Conservation (phyloP, 2,329 filamentous ascomycete genomes). For the Alternaria sp. region DNA sequence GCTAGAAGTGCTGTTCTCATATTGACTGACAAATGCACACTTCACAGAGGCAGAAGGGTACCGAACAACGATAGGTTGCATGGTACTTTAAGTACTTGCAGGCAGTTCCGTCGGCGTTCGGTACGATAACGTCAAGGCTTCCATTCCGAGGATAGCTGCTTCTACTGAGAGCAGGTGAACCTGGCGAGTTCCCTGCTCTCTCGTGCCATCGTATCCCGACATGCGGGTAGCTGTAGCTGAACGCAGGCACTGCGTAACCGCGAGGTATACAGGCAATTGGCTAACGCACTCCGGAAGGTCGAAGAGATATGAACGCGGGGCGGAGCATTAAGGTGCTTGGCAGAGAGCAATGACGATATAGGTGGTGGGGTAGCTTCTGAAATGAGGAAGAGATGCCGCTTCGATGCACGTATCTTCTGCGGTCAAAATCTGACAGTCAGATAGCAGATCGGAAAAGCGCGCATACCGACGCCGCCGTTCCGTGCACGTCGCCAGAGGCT, state of each 20-base stretch:
- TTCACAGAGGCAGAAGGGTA: slow-evolving; percentile 7
- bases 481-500: not conserved
- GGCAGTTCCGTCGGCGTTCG: not conserved
- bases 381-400: not conserved
- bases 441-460: not conserved
- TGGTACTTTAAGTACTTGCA: slow-evolving; percentile 20
- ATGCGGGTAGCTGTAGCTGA: slow-evolving; percentile 4
- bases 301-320: slow-evolving; percentile 22
- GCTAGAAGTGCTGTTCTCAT: slow-evolving; percentile 38
- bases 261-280: slow-evolving; percentile 20
- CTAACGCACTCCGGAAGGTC: slow-evolving; percentile 42
- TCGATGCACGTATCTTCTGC: slow-evolving; percentile 2
- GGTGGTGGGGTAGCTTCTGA: slow-evolving; percentile 4
- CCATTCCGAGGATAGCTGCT: slow-evolving; percentile 5
- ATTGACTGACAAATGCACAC: slow-evolving; percentile 8
- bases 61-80: not conserved
- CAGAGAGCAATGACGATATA: slow-evolving; percentile 33
- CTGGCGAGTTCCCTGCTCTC: slow-evolving; percentile 8
- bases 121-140: slow-evolving; percentile 28
- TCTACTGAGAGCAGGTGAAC: slow-evolving; percentile 3
- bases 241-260: slow-evolving; percentile 20
- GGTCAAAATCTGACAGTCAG: not conserved
- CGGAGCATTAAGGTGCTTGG: slow-evolving; percentile 28
- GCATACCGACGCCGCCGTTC: not conserved
- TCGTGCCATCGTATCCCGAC: not conserved